phyloP scores from a whole-genome alignment of 129 eudicot genomes.

The Logfia minima region DNA sequence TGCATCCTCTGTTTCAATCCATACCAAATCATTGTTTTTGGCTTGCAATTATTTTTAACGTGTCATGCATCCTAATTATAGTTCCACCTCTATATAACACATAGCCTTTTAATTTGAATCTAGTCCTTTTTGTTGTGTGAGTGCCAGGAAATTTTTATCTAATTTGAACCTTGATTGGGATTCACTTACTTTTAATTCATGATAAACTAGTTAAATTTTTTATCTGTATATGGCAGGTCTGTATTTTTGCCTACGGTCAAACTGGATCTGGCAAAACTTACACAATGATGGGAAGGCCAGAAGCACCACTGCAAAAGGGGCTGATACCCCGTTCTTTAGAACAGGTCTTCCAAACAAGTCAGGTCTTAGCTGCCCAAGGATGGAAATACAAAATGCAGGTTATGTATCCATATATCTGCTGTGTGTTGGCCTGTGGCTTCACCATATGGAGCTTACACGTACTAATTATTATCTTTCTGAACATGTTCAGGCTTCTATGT shows the following conservation, averaged over 20 bases:
- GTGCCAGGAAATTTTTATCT: too few species aligned
- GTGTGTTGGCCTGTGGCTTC: background rate
- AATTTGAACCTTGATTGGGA: too few species aligned
- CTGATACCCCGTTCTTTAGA: slow-evolving; percentile 66
- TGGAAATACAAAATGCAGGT: slow-evolving; percentile 74
- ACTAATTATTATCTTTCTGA: background rate
- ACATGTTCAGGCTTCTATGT: slow-evolving; percentile 56
- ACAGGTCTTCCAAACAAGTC: slow-evolving; percentile 65
- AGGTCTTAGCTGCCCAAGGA: slow-evolving; percentile 51
- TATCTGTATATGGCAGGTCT: slow-evolving; percentile 40
- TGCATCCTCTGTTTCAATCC: too few species aligned
- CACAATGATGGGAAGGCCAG: slow-evolving; percentile 76
- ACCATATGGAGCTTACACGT: background rate
- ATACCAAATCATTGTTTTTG: too few species aligned
- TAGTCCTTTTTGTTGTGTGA: too few species aligned
- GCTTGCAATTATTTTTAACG: too few species aligned
- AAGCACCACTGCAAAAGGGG: slow-evolving; percentile 51
- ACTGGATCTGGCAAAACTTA: slow-evolving; percentile 71
- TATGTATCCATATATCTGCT: background rate
- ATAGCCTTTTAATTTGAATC: too few species aligned
- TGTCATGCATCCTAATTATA: too few species aligned
- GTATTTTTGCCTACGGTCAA: slow-evolving; percentile 76
- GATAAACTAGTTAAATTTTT: background rate
- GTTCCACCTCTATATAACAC: too few species aligned
- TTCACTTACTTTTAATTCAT: too few species aligned